Evolutionary conservation across 495 filamentous ascomycete species (phyloP), one percentile per base, ranked within the genome.

Genomic region (Echria macrotheca): DNA sequence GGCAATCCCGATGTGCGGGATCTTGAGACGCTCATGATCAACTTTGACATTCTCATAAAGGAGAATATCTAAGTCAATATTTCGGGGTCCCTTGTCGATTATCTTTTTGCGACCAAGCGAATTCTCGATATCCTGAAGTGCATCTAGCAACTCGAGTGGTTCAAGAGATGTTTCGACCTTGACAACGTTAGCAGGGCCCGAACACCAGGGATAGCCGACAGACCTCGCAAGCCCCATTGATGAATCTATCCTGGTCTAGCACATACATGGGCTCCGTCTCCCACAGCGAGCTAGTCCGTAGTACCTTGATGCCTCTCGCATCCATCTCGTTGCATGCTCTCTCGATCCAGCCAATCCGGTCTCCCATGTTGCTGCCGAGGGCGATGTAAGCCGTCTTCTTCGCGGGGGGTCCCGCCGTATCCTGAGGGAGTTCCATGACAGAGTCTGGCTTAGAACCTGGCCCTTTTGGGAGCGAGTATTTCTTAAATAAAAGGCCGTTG

Each of bases 181-280:
- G 44, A 22, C 21, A 14, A 14, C 12, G 44, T 55, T 25, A 55
- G 52, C 48, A 26, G 36, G 24, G 8, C 29, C 5, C 21, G 19
- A 28, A 44, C 19, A 18, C 0, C 12, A 40, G 24, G 44, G 43
- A 33, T 23, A 25, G 21, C 17, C 42, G 49, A 72, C 77, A 61
- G 54, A 96, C 93, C 82, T 98, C 88, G 65, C 89, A 95, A 46
- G 83, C 90, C 25, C 90, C 93, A 63, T 98, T 98, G 32, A 97
- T 68, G 58, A 97, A 98, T 14, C 81, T 77, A 49, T 80, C 80
- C 63, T 98, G 93, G 58, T 95, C 84, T 53, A 85, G 68, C 55
- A 96, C 83, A 69, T 98, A 97, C 93, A 98, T 98, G 18, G 93
- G 87, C 51, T 87, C 81, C 5, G 91, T 98, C 69, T 97, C 89